Percentiles rank a stretch among this genome's conserved stretches.
Conservation (phyloP, 2,329 filamentous ascomycete species). For the Aspergillus awamori region DNA sequence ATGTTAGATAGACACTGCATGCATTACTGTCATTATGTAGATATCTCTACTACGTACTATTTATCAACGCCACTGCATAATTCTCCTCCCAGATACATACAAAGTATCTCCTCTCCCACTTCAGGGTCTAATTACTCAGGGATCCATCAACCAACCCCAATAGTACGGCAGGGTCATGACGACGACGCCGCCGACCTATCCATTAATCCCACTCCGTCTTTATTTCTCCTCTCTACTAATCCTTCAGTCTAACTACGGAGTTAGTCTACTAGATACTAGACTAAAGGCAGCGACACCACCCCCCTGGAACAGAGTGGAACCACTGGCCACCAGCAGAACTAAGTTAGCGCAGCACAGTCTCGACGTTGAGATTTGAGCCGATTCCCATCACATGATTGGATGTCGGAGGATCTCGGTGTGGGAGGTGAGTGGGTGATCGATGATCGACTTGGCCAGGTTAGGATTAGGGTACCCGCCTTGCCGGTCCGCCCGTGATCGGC, state of each 20-base stretch:
- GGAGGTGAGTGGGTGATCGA: not conserved
- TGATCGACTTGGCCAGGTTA: constrained; percentile 14
- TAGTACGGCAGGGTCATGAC: too few relatives aligned
- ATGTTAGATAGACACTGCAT: too few relatives aligned
- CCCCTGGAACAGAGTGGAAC: constrained; percentile 9
- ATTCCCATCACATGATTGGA: constrained; percentile 14
- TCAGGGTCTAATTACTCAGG: too few relatives aligned
- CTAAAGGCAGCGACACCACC: not conserved
- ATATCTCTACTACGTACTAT: too few relatives aligned
- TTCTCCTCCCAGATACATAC: too few relatives aligned
- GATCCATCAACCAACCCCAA: too few relatives aligned
- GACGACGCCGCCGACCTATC: too few relatives aligned
- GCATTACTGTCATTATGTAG: too few relatives aligned
- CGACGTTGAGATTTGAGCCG: constrained; percentile 21
- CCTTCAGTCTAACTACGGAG: not conserved
- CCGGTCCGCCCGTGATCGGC: constrained; percentile 26
- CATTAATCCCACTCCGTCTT: too few relatives aligned
- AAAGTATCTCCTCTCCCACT: too few relatives aligned
- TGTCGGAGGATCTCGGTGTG: constrained; percentile 23
- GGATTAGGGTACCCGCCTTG: constrained; percentile 26
- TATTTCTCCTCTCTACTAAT: too few relatives aligned
- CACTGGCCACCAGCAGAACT: not conserved
- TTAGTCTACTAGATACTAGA: not conserved
- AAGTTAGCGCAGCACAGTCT: constrained; percentile 4
- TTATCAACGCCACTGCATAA: too few relatives aligned